Conservation (phyloP, 306 rosid species). For the Ormosia semicastrata region DNA sequence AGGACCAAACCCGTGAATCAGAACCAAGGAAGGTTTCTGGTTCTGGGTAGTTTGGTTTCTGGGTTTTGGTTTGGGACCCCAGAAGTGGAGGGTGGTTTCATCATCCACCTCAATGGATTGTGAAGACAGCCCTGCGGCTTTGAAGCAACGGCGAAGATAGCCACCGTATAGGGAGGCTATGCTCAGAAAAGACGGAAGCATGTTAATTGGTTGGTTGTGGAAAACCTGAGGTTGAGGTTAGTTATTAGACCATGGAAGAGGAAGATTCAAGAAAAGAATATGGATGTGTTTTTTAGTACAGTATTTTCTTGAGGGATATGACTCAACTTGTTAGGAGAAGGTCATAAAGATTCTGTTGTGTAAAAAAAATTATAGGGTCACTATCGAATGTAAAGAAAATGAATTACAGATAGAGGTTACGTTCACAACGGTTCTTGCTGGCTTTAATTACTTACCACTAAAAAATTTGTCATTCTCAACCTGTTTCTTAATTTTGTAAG, state of each 20-base stretch:
- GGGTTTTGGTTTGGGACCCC: constrained; percentile 55
- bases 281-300: too few relatives aligned
- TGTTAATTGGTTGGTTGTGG: not conserved
- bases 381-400: not conserved
- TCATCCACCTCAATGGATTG: constrained; percentile 43
- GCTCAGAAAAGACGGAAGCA: constrained; percentile 69
- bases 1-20: constrained; percentile 92
- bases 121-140: constrained; percentile 58
- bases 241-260: not conserved
- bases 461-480: not conserved
- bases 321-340: not conserved
- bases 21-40: constrained; percentile 45
- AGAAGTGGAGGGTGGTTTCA: constrained; percentile 62
- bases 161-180: constrained; percentile 42
- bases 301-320: not conserved
- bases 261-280: not conserved
- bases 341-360: not conserved
- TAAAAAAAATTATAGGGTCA: not conserved
- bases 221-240: not conserved
- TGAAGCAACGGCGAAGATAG: constrained; percentile 77
- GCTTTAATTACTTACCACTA: not conserved
- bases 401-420: not conserved
- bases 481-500: too few relatives aligned
- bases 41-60: not conserved
- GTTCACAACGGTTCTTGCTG: not conserved